These are phyloP conservation scores for Penicillium diatomitis DNA, from an alignment of 495 filamentous ascomycete genomes.

Conservation along the genomic window DNA sequence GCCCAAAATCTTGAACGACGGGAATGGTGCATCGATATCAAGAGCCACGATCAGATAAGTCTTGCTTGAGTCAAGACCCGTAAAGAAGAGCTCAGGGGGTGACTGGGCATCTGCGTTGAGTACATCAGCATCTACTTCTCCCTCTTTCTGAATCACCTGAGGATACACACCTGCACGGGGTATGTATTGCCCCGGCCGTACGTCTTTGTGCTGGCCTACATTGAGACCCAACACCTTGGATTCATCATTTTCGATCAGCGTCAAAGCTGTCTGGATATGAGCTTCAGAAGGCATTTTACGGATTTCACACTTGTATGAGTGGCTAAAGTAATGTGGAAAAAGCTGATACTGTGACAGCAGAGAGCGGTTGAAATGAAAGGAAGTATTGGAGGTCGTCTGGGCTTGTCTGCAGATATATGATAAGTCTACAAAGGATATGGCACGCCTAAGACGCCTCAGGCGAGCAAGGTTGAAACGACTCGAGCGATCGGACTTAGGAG, in stretches of 20 bases:
- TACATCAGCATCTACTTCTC: neutral
- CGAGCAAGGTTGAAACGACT: too few species aligned
- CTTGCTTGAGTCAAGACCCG: slow-evolving; percentile 9
- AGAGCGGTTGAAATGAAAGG: neutral
- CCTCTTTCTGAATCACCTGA: neutral
- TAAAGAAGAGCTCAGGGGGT: slow-evolving; percentile 19
- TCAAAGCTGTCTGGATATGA: slow-evolving; percentile 19
- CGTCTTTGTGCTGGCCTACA: slow-evolving; percentile 15
- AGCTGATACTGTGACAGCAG: neutral
- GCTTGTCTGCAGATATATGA: too few species aligned
- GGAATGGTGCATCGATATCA: slow-evolving; percentile 47
- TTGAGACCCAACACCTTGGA: slow-evolving; percentile 25
- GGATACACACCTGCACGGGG: slow-evolving; percentile 18
- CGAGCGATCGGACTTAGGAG: too few species aligned
- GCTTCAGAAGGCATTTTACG: slow-evolving; percentile 21
- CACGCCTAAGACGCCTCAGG: too few species aligned
- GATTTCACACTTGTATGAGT: neutral
- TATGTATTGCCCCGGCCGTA: slow-evolving; percentile 23
- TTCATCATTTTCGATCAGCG: slow-evolving; percentile 25
- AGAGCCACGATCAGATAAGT: slow-evolving; percentile 40
- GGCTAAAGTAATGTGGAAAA: neutral
- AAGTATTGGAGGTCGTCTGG: too few species aligned
- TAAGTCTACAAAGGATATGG: too few species aligned
- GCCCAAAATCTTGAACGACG: slow-evolving; percentile 28
- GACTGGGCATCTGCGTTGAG: slow-evolving; percentile 21